Percentiles rank a stretch among this genome's conserved stretches.
Conservation (phyloP, 805 yeast genomes). For the Candida saitoana region DNA sequence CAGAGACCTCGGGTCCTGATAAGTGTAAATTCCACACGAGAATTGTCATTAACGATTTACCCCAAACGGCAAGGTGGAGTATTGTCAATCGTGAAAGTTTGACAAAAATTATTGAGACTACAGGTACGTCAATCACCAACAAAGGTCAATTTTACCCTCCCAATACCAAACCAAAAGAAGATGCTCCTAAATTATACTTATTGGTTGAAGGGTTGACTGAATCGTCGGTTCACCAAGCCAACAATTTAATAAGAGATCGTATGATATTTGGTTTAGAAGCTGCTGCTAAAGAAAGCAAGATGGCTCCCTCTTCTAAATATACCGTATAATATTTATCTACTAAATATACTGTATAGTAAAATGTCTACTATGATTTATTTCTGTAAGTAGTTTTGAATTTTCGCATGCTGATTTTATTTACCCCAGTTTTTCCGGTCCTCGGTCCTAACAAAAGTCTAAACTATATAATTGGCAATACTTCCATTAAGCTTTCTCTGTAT, state of each 20-base stretch:
- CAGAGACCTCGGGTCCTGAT: constrained; percentile 56
- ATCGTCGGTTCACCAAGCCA: constrained; percentile 54
- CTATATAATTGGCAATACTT: too few relatives aligned
- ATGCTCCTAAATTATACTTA: constrained; percentile 65
- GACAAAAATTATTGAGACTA: constrained; percentile 60
- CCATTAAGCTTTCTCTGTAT: too few relatives aligned
- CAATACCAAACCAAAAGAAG: constrained; percentile 42
- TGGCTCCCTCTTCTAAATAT: constrained; percentile 46
- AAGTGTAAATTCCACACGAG: constrained; percentile 57
- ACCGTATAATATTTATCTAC: too few relatives aligned
- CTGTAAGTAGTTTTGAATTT: not conserved
- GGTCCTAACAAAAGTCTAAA: too few relatives aligned
- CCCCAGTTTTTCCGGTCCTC: not conserved
- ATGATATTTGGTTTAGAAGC: constrained; percentile 55
- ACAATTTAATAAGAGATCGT: constrained; percentile 49
- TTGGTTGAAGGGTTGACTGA: constrained; percentile 73
- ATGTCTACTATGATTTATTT: too few relatives aligned
- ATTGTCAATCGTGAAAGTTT: constrained; percentile 66
- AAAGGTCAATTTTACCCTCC: constrained; percentile 68
- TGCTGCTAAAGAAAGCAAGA: constrained; percentile 42
- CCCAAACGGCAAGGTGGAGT: constrained; percentile 75
- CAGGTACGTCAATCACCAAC: constrained; percentile 73
- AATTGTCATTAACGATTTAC: constrained; percentile 77
- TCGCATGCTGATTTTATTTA: not conserved
- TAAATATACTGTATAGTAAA: not conserved